Evolutionary conservation across 2,329 filamentous ascomycete species (phyloP), one percentile per base, ranked within the genome.

Genomic region (Verticillium longisporum): DNA sequence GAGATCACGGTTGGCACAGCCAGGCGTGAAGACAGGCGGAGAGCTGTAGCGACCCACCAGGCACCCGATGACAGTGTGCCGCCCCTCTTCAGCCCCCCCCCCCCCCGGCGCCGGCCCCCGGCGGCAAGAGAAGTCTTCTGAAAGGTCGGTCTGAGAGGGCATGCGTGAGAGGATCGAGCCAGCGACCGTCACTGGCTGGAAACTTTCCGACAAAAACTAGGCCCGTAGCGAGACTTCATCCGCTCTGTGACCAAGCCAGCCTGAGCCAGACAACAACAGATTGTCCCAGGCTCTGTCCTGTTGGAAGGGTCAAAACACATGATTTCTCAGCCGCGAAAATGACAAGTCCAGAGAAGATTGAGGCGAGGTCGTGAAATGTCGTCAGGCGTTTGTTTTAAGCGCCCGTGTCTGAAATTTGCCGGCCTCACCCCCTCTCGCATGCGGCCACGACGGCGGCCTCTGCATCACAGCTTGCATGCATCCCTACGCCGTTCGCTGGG

Each of bases 91-190:
- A 59, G 63, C n/a, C n/a, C n/a, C 54, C 26, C 54, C 54, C 26
- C 54, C 26, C 54, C 54, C 54, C 15, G 26, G 26, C 26, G 37
- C 57, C 55, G 38, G 37, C 61, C 63, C 65, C 67, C 69, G 72
- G 74, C 74, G 74, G 73, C 69, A 75, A 76, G 66, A 72, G 68
- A 65, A 67, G 69, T 69, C 63, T 68, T 69, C 67, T 75, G 73
- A 77, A 75, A 76, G 74, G 74, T 70, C 68, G 60, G 56, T 57
- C 59, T 14, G 32, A 38, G 57, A 59, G 14, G 31, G 32, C 31
- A 55, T 26, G 57, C 31, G 41, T 36, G 57, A 18, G 45, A 55
- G 54, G 54, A 33, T 33, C 33, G 18, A 21, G 13, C 54, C 54
- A 33, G 6, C 26, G 7, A 21, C 54, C 26, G 26, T 34, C 32